Evolutionary conservation across 495 filamentous ascomycete genomes (phyloP).

Genomic region (Xylaria cubensis): DNA sequence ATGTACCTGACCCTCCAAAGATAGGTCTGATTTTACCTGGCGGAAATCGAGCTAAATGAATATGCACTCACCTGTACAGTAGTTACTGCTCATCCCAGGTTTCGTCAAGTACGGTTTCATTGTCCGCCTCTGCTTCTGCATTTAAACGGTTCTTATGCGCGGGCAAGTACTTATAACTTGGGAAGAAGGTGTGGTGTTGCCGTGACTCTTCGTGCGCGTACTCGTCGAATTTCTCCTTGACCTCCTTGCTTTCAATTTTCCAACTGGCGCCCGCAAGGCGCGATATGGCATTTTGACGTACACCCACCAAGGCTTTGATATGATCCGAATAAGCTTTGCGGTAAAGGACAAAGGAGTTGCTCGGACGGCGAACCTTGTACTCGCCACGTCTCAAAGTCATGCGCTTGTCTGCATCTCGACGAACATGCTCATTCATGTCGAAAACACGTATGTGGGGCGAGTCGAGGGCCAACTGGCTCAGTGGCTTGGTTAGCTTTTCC

Average conservation of each 20-base stretch:
- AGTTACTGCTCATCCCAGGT: not conserved
- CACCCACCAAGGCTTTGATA: not conserved
- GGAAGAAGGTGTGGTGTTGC: not conserved
- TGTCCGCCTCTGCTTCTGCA: not conserved
- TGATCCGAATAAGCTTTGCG: not conserved
- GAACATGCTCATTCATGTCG: not conserved
- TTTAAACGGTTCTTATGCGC: not conserved
- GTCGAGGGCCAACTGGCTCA: not conserved
- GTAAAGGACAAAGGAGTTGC: constrained; percentile 16
- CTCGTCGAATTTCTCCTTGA: not conserved
- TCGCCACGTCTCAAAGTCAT: no score
- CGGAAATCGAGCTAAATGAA: not conserved
- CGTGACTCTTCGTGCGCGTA: not conserved
- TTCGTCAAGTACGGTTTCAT: not conserved
- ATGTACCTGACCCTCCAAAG: not conserved
- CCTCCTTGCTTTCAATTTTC: not conserved
- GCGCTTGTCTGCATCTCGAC: not conserved
- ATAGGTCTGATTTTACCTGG: not conserved
- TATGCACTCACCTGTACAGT: not conserved
- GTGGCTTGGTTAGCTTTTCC: not conserved
- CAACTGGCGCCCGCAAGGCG: not conserved
- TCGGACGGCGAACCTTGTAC: not conserved
- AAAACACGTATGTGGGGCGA: not conserved
- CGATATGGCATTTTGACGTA: not conserved
- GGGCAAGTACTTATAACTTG: not conserved